These are phyloP conservation scores for Dryadomyces sulphureus DNA, from an alignment of 2,329 filamentous ascomycete species.

Conservation along the genomic window DNA sequence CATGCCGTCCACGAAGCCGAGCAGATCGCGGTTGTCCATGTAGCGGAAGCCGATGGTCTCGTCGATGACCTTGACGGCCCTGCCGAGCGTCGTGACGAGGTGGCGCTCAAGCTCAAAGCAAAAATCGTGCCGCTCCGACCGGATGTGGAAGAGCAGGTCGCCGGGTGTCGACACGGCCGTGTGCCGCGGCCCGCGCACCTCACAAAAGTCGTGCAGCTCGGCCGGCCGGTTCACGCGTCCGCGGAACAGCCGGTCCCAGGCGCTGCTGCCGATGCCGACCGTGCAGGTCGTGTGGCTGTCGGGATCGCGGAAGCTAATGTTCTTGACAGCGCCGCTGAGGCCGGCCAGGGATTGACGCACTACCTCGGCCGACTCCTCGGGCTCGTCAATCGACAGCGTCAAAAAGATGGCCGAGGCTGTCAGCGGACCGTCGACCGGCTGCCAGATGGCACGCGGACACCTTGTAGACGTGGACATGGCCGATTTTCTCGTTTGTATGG, in stretches of 20 bases:
- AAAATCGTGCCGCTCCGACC: slow-evolving; percentile 38
- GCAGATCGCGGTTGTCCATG: slow-evolving; percentile 41
- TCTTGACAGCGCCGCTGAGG: slow-evolving; percentile 32
- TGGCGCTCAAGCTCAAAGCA: slow-evolving; percentile 45
- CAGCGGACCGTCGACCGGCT: too few species aligned
- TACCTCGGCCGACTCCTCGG: too few species aligned
- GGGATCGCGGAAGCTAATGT: slow-evolving; percentile 34
- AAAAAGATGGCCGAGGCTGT: too few species aligned
- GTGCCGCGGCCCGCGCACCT: slow-evolving; percentile 30
- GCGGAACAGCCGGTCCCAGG: slow-evolving; percentile 31
- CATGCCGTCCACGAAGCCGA: slow-evolving; percentile 46
- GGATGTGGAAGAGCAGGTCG: slow-evolving; percentile 43
- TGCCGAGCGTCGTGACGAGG: slow-evolving; percentile 31
- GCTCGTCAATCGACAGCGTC: too few species aligned
- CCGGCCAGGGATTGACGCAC: too few species aligned
- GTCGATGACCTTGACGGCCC: slow-evolving; percentile 31
- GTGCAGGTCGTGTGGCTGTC: slow-evolving; percentile 32
- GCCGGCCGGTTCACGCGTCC: slow-evolving; percentile 24
- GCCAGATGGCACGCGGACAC: too few species aligned
- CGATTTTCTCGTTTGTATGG: too few species aligned
- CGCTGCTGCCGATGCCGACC: slow-evolving; percentile 35
- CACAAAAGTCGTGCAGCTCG: slow-evolving; percentile 35
- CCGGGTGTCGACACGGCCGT: slow-evolving; percentile 40
- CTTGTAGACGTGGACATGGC: too few species aligned
- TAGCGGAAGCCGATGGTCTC: slow-evolving; percentile 43